These are phyloP conservation scores for Aspergillus candidus DNA, from an alignment of 2,329 filamentous ascomycete species.

Conservation along the genomic window DNA sequence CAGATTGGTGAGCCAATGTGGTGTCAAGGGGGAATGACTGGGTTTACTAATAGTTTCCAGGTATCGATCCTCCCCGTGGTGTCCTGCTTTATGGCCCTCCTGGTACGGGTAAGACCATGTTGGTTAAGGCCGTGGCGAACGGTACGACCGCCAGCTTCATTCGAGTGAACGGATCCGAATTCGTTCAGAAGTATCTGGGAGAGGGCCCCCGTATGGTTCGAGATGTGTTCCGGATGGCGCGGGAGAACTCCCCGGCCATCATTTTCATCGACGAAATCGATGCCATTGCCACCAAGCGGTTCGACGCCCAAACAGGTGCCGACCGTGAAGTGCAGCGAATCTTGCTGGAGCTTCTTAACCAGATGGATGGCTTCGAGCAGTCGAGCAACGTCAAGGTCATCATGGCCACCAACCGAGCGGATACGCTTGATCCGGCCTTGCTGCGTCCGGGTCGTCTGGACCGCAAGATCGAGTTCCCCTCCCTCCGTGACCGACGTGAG, in stretches of 20 bases:
- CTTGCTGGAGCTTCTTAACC: constrained; percentile 91
- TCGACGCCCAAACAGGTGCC: constrained; percentile 96
- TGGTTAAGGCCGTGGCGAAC: constrained; percentile 97
- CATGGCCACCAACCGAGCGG: constrained; percentile 98
- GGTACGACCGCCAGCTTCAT: constrained; percentile 98
- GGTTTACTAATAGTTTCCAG: constrained; percentile 27
- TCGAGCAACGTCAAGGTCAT: constrained; percentile 99
- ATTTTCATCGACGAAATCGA: constrained; percentile 99
- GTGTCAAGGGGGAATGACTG: neutral
- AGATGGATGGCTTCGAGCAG: constrained; percentile 99
- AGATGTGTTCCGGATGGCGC: constrained; percentile 97
- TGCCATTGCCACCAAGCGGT: constrained; percentile 97
- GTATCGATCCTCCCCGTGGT: constrained; percentile 91
- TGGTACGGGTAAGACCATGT: constrained; percentile 93
- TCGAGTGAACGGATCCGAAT: constrained; percentile 94
- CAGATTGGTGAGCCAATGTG: constrained; percentile 65
- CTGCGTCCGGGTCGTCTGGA: constrained; percentile 92
- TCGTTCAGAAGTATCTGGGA: constrained; percentile 97
- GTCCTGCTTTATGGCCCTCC: constrained; percentile 94
- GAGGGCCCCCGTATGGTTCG: constrained; percentile 98
- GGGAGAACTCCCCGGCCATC: constrained; percentile 95
- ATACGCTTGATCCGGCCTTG: constrained; percentile 91
- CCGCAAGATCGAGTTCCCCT: constrained; percentile 98
- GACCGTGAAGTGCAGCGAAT: constrained; percentile 99
- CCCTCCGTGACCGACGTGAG: constrained; percentile 85